Base-by-base conservation (phyloP, 495 filamentous ascomycete species). In the Xylaria acuta region DNA sequence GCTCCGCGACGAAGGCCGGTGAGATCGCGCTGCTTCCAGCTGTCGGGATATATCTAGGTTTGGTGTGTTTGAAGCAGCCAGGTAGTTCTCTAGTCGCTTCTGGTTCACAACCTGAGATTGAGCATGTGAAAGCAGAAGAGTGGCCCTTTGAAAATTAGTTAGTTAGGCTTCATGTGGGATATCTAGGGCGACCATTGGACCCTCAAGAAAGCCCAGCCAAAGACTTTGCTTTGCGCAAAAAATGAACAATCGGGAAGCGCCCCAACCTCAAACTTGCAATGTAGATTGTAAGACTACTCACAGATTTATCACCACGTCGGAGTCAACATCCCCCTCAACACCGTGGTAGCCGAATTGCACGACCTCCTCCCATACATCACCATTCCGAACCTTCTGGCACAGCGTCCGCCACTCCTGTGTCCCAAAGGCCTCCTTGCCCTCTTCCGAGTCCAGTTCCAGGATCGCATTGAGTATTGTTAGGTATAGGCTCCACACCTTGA, bases 401-500 rank as follows among this genome's bases (percentile, higher is more conserved):
- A 98, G 85, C 18, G 86, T 84, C 77, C 91, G 90, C 94, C 94
- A 99, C 73, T 93, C 90, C 70, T 91, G 88, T 53, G 87, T 89
- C 0, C 97, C 97, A 84, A 98, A 95, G 32, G 90, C 87, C 20
- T 88, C 88, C 82, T 95, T 97, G 40, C 95, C 96, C 78, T 97
- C 94, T 75, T 97, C 93, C n/a, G 91, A 82, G 22, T 92, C 93
- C 74, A 98, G 85, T 72, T 98, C 94, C 45, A 95, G 86, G 59
- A 97, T 92, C 32, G 93, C 93, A 82, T 97, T 97, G 43, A 98
- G 86, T 32, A 98, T 89, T 0, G 94, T 97, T 64, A 98, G 88
- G 80, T 98, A 98, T 75, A 99, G 86, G 81, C 93, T 97, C 97
- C 97, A 99, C 67, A 98, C 90, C 80, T 97, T 98, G 81, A 97